Base-by-base conservation (phyloP, 2,329 filamentous ascomycete genomes). In the Cercospora sesami region DNA sequence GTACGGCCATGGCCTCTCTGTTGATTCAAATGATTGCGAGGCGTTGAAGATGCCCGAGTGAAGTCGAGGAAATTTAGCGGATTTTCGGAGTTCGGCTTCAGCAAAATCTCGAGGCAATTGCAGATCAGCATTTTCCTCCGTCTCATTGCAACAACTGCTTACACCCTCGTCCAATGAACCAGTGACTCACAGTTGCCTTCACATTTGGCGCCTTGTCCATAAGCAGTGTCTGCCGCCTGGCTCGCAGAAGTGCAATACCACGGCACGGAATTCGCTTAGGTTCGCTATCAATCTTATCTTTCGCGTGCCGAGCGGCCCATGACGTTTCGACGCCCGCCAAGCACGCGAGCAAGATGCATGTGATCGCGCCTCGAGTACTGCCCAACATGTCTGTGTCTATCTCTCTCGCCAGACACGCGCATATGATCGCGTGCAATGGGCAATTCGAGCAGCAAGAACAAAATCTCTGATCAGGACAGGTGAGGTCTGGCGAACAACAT, bases 381-480 rank as follows among this genome's bases (percentile, higher is more conserved):
- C 21, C 2, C 23, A 10, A 10, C 45, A 64, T 36, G 45, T 57
- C 45, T 21, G 8, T 21, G 7, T 10, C 45, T 31, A n/a, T 21
- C 16, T 3, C 10, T 8, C 7, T 36, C 3, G 18, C 55, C 28
- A n/a, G 30, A 23, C 55, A 59, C 30, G 39, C 33, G 60, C 60
- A 31, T 28, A 48, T 28, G 21, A 51, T 64, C 12, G 51, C 45
- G 26, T 57, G 61, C 63, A 45, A 91, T 91, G 89, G 89, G 89
- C 58, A 91, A 90, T 78, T 80, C 85, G 61, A 81, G 81, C 74
- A 90, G 88, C 79, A 81, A 86, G 65, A 85, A 87, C 76, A 91
- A 88, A 79, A 87, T 91, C 69, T 90, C 89, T 36, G 86, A 87
- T 75, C 94, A 97, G 83, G 94, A 98, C 83, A 93, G 93, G 94